Evolutionary conservation across 306 rosid species (phyloP), one percentile per base, ranked within the genome.

Genomic region (Arachis stenosperma): DNA sequence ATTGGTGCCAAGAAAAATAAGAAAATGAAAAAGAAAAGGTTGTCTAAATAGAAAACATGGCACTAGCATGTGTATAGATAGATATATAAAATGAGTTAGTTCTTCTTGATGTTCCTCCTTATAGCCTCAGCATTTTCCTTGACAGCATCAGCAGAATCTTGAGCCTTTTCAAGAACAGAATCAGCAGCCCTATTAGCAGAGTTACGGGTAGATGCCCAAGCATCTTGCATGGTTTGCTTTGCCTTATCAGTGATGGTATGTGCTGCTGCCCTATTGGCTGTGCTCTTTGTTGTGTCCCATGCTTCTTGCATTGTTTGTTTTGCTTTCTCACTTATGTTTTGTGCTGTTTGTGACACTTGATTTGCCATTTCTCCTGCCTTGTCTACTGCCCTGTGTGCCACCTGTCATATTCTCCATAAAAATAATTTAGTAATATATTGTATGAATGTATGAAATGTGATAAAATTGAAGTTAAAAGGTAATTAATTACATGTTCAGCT

Each of bases 181-280:
- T 84, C 90, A 9, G 85, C 75, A 14, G 96, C 87, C 50, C 37
- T 84, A 7, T 86, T 85, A 10, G 97, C 90, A 0, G 89, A 83
- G 68, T 78, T 82, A 82, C 86, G 86, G 7, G 97, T 82, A 5
- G 89, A 74, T 22, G 69, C 94, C 98, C 94, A 94, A 15, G 90
- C 88, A 0, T 79, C 88, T 64, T 86, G 89, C 78, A 81, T 75
- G 6, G 90, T 81, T 42, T 89, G 83, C 85, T 89, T 93, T 58
- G 92, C 93, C 55, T 81, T 90, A 70, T 81, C 88, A 1, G 81
- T 36, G 2, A 78, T 74, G 61, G 85, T 90, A 57, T 90, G 87
- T 40, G 96, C 1, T 8, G 81, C 65, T 8, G 91, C 84, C 53
- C 65, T 82, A 2, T 87, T 83, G 22, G 96, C 89, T 1, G 90